Conservation (phyloP, 75 land plant genomes). For the Picea sitchensis region DNA sequence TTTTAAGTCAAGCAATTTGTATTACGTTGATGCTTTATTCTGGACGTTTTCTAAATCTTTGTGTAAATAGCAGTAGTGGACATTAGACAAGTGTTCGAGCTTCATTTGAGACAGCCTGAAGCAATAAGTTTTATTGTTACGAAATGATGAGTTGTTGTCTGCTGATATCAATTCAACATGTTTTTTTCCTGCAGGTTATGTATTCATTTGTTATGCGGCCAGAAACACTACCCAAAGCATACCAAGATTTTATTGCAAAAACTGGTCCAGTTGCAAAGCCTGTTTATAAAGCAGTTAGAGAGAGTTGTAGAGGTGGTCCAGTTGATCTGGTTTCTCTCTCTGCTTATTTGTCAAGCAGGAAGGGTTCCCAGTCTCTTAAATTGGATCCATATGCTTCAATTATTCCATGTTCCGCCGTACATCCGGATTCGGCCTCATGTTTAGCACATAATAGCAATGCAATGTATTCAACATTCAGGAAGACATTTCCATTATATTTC, state of each 20-base stretch:
- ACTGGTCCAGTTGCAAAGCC: slow-evolving; percentile 94
- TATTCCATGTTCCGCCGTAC: slow-evolving; percentile 84
- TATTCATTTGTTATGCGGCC: slow-evolving; percentile 98
- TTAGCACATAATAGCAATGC: slow-evolving; percentile 68
- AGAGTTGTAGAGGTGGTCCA: slow-evolving; percentile 67
- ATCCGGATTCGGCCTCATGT: slow-evolving; percentile 75
- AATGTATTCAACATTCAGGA: slow-evolving; percentile 78
- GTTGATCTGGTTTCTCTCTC: slow-evolving; percentile 66
- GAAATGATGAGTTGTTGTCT: neutral
- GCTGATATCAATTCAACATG: neutral
- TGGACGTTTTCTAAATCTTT: neutral
- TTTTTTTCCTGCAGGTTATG: slow-evolving; percentile 69
- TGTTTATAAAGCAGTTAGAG: slow-evolving; percentile 84
- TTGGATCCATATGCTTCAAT: slow-evolving; percentile 61
- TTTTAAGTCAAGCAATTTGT: neutral
- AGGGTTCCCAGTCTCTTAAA: slow-evolving; percentile 22
- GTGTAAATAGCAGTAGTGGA: neutral
- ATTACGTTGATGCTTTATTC: neutral
- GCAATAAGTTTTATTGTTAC: neutral
- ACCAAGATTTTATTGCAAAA: slow-evolving; percentile 86
- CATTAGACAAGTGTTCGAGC: neutral
- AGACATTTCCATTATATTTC: slow-evolving; percentile 95
- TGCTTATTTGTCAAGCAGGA: slow-evolving; percentile 55
- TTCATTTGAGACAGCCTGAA: neutral
- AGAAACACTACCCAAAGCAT: slow-evolving; percentile 93